Evolutionary conservation across 1,284 basidiomycete genomes (phyloP).

Genomic region (Boletus holoroseus): DNA sequence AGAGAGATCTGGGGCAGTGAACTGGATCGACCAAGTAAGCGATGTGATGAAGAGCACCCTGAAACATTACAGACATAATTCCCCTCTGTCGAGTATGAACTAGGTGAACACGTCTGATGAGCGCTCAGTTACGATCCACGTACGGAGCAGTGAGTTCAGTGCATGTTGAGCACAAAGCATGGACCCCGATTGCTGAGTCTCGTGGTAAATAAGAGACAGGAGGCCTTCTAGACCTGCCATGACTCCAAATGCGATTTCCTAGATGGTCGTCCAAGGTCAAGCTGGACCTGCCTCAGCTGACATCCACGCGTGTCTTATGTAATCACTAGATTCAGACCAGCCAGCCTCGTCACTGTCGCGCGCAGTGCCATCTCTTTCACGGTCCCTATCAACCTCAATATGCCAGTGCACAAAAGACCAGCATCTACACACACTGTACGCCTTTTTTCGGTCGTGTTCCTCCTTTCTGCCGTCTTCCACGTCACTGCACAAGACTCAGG

Average conservation of each 20-base stretch:
- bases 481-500: constrained; percentile 37
- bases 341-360: not conserved
- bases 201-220: constrained; percentile 63
- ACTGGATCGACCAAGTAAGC: constrained; percentile 43
- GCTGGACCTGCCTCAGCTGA: constrained; percentile 22
- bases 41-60: not conserved
- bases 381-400: constrained; percentile 5
- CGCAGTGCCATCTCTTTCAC: not conserved
- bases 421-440: constrained; percentile 8
- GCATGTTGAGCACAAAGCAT: constrained; percentile 87
- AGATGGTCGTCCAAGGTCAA: constrained; percentile 13
- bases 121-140: constrained; percentile 7
- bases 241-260: constrained; percentile 2
- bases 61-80: constrained; percentile 50
- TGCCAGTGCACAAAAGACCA: constrained; percentile 17
- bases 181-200: constrained; percentile 67
- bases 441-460: constrained; percentile 33
- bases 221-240: constrained; percentile 59
- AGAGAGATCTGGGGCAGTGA: constrained; percentile 82
- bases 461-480: constrained; percentile 30
- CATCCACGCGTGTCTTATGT: constrained; percentile 38
- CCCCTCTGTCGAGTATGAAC: constrained; percentile 46
- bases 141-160: constrained; percentile 74
- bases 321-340: constrained; percentile 15
- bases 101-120: constrained; percentile 9